phyloP scores from a whole-genome alignment of 169 alveolate species.

The Neospora caninum region DNA sequence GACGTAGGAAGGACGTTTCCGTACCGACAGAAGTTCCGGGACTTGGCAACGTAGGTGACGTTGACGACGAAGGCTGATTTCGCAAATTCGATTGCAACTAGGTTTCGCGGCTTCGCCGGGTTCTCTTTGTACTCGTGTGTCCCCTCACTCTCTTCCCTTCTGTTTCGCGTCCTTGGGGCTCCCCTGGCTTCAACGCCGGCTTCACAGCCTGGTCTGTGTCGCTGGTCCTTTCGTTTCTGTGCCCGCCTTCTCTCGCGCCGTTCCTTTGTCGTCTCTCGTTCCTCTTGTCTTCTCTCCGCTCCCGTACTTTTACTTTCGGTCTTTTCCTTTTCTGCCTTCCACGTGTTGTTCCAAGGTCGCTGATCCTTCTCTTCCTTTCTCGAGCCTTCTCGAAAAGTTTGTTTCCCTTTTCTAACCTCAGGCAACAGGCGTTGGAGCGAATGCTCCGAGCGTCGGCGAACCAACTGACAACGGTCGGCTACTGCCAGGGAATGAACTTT shows the following conservation, averaged over 20 bases:
- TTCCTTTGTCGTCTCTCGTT: background rate
- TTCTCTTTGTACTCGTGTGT: too few relatives aligned
- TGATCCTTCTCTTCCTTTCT: background rate
- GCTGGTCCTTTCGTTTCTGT: too few relatives aligned
- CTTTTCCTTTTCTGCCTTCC: background rate
- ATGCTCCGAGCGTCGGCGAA: slow-evolving; percentile 53
- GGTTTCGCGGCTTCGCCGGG: too few relatives aligned
- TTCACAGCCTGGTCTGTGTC: too few relatives aligned
- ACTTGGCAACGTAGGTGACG: background rate
- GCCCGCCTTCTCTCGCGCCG: background rate
- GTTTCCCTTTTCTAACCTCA: background rate
- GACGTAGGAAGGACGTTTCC: slow-evolving; percentile 31
- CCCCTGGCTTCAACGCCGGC: too few relatives aligned
- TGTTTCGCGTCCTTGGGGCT: too few relatives aligned
- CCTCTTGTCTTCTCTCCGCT: background rate
- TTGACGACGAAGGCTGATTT: background rate
- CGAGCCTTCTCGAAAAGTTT: background rate
- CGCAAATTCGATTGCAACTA: too few relatives aligned
- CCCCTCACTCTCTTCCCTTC: too few relatives aligned
- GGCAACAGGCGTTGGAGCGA: slow-evolving; percentile 47
- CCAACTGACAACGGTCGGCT: slow-evolving; percentile 29
- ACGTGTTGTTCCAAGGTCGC: background rate
- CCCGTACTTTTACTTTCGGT: background rate
- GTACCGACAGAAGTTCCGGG: background rate
- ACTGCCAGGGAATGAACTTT: slow-evolving; percentile 65